Percentiles rank a stretch among this genome's conserved stretches.
These are phyloP conservation scores for Suillus weaverae DNA, from an alignment of 768 basidiomycete species.

Conservation along the genomic window DNA sequence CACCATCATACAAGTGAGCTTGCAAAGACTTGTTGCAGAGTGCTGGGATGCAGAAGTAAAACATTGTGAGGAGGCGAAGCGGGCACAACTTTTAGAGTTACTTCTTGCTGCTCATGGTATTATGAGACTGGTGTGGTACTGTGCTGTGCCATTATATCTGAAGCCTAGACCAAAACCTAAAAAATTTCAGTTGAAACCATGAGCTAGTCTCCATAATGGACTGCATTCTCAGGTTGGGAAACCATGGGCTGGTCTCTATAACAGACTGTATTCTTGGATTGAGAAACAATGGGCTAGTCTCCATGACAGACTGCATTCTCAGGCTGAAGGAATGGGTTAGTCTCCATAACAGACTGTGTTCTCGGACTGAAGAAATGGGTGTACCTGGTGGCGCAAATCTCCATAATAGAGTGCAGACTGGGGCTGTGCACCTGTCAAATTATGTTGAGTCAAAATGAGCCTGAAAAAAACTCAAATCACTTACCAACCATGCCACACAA, in stretches of 20 bases:
- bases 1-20: background rate
- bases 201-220: background rate
- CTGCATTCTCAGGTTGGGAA: background rate
- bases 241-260: too few species aligned
- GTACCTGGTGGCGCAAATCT: background rate
- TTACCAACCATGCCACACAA: background rate
- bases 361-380: background rate
- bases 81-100: background rate
- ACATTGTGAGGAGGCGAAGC: background rate
- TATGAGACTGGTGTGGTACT: background rate
- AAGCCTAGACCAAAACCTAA: background rate
- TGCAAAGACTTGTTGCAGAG: background rate
- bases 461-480: background rate
- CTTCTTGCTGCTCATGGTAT: background rate
- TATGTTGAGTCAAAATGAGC: background rate
- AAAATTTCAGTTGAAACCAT: background rate
- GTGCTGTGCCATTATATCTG: background rate
- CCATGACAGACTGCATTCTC: constrained; percentile 6
- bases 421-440: background rate
- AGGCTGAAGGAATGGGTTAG: too few species aligned
- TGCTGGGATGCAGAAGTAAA: background rate
- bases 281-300: background rate
- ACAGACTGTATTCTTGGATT: background rate
- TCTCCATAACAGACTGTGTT: too few species aligned
- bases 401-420: background rate